phyloP scores from a whole-genome alignment of 2,329 filamentous ascomycete species.

The Aspergillus pseudoviridinutans region DNA sequence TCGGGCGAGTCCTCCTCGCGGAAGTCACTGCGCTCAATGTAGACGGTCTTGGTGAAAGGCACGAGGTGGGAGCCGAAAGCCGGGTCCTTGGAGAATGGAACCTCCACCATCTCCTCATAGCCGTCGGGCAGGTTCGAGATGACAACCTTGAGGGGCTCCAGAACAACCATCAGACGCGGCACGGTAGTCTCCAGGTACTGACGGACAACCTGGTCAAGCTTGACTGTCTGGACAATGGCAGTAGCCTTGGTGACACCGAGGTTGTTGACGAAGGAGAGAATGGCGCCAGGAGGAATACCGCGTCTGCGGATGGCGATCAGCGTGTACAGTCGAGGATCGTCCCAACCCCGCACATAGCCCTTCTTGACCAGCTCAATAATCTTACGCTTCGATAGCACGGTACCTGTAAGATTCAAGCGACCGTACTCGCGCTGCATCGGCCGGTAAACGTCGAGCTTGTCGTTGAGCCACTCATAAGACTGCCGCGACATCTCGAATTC shows the following conservation, averaged over 20 bases:
- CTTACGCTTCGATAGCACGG: conserved; percentile 81
- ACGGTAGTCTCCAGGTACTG: conserved; percentile 84
- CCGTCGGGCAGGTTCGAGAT: conserved; percentile 74
- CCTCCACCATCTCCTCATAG: conserved; percentile 59
- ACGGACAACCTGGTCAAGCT: conserved; percentile 82
- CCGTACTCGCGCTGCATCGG: conserved; percentile 92
- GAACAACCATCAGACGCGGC: conserved; percentile 81
- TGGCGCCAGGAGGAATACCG: conserved; percentile 81
- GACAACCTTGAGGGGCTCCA: conserved; percentile 77
- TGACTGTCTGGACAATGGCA: conserved; percentile 71
- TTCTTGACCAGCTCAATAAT: conserved; percentile 75
- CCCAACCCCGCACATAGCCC: conserved; percentile 79
- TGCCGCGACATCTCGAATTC: conserved; percentile 82
- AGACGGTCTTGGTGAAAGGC: conserved; percentile 71
- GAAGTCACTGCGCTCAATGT: conserved; percentile 80
- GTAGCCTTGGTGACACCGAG: conserved; percentile 82
- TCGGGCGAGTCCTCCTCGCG: conserved; percentile 67
- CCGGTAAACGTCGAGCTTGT: conserved; percentile 75
- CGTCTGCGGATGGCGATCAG: conserved; percentile 77
- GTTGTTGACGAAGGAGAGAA: conserved; percentile 86
- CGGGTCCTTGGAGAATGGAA: conserved; percentile 77
- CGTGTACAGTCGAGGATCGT: conserved; percentile 87
- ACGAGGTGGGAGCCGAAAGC: conserved; percentile 50
- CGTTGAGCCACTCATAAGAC: conserved; percentile 88
- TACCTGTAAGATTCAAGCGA: conserved; percentile 74